These are phyloP conservation scores for Nakaseomyces delphensis DNA, from an alignment of 1,139 yeast genomes.

Conservation along the genomic window DNA sequence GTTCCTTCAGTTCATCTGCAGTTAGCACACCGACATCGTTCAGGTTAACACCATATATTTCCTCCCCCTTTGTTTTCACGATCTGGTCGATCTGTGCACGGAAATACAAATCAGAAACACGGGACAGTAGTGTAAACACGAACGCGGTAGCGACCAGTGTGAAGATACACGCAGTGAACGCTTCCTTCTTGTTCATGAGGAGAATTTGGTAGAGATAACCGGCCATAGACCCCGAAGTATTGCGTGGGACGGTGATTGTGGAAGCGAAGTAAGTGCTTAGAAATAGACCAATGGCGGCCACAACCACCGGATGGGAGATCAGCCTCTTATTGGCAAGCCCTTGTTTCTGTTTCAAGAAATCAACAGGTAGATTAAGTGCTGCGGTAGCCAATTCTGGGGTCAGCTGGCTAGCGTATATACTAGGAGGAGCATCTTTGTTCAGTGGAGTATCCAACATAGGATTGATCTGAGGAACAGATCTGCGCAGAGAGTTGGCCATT, in stretches of 20 bases:
- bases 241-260: constrained; percentile 16
- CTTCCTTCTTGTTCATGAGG: constrained; percentile 22
- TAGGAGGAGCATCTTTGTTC: constrained; percentile 41
- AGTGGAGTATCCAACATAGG: constrained; percentile 48
- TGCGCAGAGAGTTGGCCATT: constrained; percentile 8
- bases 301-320: constrained; percentile 42
- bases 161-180: constrained; percentile 20
- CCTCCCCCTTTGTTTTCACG: constrained; percentile 39
- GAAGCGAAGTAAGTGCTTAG: constrained; percentile 23
- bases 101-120: constrained; percentile 32
- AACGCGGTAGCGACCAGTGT: constrained; percentile 19
- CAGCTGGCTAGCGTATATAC: constrained; percentile 39
- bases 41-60: constrained; percentile 49
- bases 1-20: constrained; percentile 24
- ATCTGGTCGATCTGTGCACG: constrained; percentile 41
- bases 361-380: constrained; percentile 54
- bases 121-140: constrained; percentile 30
- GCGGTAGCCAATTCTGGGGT: constrained; percentile 53
- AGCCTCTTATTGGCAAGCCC: constrained; percentile 41
- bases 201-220: constrained; percentile 20
- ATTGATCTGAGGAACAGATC: constrained; percentile 35
- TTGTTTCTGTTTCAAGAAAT: constrained; percentile 51
- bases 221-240: constrained; percentile 16
- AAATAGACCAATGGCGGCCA: constrained; percentile 26
- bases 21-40: constrained; percentile 34